These are phyloP conservation scores for Amanita subjunquillea DNA, from an alignment of 768 basidiomycete species.

Conservation along the genomic window DNA sequence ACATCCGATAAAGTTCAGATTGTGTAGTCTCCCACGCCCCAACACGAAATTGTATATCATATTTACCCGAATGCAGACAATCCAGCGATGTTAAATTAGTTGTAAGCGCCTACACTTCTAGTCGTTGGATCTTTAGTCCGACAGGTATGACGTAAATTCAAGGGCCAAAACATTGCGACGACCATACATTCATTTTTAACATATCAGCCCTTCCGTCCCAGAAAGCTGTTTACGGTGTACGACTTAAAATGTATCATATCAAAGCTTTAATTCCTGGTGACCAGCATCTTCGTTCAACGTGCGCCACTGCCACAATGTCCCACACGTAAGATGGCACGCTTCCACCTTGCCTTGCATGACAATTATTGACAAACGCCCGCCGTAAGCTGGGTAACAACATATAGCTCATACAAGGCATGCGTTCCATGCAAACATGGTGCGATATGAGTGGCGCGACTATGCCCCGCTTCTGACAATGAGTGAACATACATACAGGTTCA, in stretches of 20 bases:
- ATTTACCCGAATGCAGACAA: not conserved
- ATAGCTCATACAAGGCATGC: not conserved
- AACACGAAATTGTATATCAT: not conserved
- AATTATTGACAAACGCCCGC: not conserved
- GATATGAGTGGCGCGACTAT: not conserved
- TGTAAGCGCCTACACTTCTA: not conserved
- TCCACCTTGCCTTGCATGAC: not conserved
- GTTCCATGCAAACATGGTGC: not conserved
- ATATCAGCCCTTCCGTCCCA: not conserved
- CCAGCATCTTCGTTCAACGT: not conserved
- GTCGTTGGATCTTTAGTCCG: not conserved
- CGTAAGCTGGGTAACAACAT: not conserved
- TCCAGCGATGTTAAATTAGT: not conserved
- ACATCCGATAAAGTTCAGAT: not conserved
- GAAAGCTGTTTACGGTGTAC: not conserved
- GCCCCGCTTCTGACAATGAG: not conserved
- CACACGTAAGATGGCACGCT: not conserved
- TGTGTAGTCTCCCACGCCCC: not conserved
- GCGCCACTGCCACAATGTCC: not conserved
- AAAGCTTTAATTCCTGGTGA: not conserved
- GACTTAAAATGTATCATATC: not conserved
- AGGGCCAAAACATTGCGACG: not conserved
- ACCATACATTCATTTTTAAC: not conserved
- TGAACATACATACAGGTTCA: not conserved
- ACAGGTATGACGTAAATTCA: not conserved